These are phyloP conservation scores for Orobanche coerulescens DNA, from an alignment of 257 asterid genomes.

Conservation along the genomic window DNA sequence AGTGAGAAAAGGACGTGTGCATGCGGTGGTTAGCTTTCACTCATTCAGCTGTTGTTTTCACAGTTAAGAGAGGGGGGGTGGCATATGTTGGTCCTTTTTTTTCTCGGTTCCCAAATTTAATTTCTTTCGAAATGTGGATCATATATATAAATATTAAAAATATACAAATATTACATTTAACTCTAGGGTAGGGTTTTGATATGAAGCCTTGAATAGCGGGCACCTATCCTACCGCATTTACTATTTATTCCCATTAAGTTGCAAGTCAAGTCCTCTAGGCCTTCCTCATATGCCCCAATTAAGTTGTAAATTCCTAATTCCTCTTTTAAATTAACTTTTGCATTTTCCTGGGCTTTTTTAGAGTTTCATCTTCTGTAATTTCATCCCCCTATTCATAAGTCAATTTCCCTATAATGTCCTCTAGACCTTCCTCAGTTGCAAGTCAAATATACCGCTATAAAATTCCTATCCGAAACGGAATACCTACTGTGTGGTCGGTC, in stretches of 20 bases:
- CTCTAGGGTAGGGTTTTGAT: constrained; percentile 22
- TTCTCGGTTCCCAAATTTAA: constrained; percentile 30
- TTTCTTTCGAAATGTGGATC: neutral
- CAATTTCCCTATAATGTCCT: no score
- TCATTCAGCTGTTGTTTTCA: constrained; percentile 90
- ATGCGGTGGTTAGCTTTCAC: constrained; percentile 70
- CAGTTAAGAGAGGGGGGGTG: constrained; percentile 43
- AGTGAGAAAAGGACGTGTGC: constrained; percentile 79
- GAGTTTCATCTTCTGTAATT: no score
- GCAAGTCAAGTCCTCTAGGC: constrained; percentile 22
- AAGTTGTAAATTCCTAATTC: no score
- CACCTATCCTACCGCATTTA: constrained; percentile 58
- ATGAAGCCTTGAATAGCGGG: constrained; percentile 82
- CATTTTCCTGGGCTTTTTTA: no score
- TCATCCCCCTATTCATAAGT: no score
- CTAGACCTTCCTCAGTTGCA: no score
- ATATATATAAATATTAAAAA: neutral
- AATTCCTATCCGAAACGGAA: no score
- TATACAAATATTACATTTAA: constrained; percentile 5
- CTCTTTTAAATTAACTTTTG: no score
- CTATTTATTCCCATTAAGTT: constrained; percentile 28
- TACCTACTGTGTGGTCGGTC: no score
- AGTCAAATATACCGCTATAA: no score
- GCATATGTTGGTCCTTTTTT: constrained; percentile 5
- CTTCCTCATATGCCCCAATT: constrained; percentile 8